phyloP scores from a whole-genome alignment of 75 land plant genomes.

The Chamaecyparis obtusa region DNA sequence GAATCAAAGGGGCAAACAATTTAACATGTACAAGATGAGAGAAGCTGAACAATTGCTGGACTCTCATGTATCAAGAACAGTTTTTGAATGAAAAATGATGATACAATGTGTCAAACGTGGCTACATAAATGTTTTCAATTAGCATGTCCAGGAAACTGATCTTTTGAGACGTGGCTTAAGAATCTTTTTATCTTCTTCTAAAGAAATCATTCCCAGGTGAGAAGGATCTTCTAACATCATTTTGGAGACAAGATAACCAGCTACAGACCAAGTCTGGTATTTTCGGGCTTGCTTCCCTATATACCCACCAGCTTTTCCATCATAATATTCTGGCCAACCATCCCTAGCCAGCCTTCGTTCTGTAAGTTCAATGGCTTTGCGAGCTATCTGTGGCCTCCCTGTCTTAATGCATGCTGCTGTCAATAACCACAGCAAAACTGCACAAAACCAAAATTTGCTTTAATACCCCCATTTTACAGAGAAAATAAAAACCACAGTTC shows the following conservation, averaged over 20 bases:
- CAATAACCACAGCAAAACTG: slow-evolving; percentile 79
- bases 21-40: not conserved
- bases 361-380: slow-evolving; percentile 60
- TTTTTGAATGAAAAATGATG: slow-evolving; percentile 5
- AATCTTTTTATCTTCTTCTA: slow-evolving; percentile 69
- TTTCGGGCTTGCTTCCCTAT: slow-evolving; percentile 81
- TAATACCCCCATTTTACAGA: not conserved
- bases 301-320: slow-evolving; percentile 68
- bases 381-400: slow-evolving; percentile 60
- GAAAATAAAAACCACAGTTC: not conserved
- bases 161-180: slow-evolving; percentile 50
- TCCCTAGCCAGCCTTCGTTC: slow-evolving; percentile 58
- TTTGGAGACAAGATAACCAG: slow-evolving; percentile 76
- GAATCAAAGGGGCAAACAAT: not conserved
- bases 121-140: slow-evolving; percentile 1
- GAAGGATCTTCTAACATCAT: slow-evolving; percentile 87
- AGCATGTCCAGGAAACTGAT: slow-evolving; percentile 52
- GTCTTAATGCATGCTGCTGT: slow-evolving; percentile 78
- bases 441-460: slow-evolving; percentile 19
- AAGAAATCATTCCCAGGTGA: slow-evolving; percentile 65
- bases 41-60: not conserved
- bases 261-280: slow-evolving; percentile 80
- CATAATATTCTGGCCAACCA: slow-evolving; percentile 84
- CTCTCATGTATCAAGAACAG: slow-evolving; percentile 3
- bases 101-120: not conserved